Evolutionary conservation across 495 filamentous ascomycete genomes (phyloP).

Genomic region (Collariella sp.): DNA sequence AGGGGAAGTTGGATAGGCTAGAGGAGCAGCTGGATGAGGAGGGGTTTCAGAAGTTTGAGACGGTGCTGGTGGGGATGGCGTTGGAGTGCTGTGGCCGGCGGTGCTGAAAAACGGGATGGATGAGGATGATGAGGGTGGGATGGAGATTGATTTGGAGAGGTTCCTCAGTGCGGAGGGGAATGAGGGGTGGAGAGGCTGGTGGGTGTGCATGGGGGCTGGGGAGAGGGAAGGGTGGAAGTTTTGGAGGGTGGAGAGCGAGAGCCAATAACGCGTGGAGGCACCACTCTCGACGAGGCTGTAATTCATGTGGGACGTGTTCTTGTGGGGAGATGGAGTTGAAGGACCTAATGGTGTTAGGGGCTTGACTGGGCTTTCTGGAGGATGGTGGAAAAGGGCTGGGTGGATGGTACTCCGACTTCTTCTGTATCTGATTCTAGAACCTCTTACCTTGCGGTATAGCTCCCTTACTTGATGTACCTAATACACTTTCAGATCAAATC

Average conservation of each 20-base stretch:
- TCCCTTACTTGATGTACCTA: slow-evolving; percentile 2
- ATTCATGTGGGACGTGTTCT: background rate
- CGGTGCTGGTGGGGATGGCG: slow-evolving; percentile 79
- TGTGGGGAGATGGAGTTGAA: background rate
- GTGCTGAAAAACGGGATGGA: slow-evolving; percentile 66
- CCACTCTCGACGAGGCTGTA: background rate
- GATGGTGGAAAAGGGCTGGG: background rate
- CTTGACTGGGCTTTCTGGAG: background rate
- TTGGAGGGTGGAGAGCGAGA: slow-evolving; percentile 61
- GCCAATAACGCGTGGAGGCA: slow-evolving; percentile 5
- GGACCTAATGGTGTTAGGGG: background rate
- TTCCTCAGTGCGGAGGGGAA: slow-evolving; percentile 76
- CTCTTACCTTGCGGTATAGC: slow-evolving; percentile 7
- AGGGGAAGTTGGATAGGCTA: slow-evolving; percentile 46
- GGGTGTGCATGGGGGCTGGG: slow-evolving; percentile 51
- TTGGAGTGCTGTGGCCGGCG: slow-evolving; percentile 88
- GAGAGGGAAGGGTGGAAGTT: slow-evolving; percentile 88
- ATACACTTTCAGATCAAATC: background rate
- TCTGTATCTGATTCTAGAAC: slow-evolving; percentile 6
- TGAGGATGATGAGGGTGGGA: slow-evolving; percentile 61
- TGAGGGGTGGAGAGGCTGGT: slow-evolving; percentile 73
- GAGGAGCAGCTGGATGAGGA: slow-evolving; percentile 61
- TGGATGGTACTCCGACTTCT: background rate
- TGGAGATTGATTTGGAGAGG: slow-evolving; percentile 87
- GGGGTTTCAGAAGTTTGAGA: slow-evolving; percentile 74